phyloP scores from a whole-genome alignment of 2,329 filamentous ascomycete species.

The Neurospora sp. region DNA sequence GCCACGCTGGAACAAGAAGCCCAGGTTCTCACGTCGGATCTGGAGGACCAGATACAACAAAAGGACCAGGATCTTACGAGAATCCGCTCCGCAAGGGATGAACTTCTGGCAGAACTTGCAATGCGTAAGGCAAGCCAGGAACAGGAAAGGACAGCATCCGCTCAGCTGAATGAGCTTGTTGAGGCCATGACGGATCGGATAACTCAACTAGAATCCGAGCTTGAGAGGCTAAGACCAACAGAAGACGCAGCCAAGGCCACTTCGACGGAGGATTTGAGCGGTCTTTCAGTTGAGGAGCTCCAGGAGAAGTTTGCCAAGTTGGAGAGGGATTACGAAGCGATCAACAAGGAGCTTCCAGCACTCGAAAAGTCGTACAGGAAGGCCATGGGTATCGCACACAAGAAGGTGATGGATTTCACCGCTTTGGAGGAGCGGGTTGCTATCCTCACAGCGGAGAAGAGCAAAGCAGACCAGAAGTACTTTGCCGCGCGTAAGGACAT shows the following conservation, averaged over 20 bases:
- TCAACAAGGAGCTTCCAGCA: conserved; percentile 79
- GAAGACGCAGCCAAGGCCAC: conserved; percentile 38
- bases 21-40: conserved; percentile 61
- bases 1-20: conserved; percentile 74
- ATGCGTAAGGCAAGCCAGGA: conserved; percentile 73
- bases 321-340: conserved; percentile 69
- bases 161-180: conserved; percentile 72
- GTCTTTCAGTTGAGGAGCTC: conserved; percentile 60
- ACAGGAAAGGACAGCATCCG: conserved; percentile 57
- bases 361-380: conserved; percentile 90
- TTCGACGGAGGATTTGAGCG: conserved; percentile 40
- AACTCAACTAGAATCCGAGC: conserved; percentile 68
- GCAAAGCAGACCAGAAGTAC: conserved; percentile 95
- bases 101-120: conserved; percentile 70
- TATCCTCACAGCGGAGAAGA: conserved; percentile 74
- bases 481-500: conserved; percentile 93
- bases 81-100: conserved; percentile 75
- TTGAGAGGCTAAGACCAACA: conserved; percentile 55
- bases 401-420: conserved; percentile 72
- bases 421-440: conserved; percentile 69
- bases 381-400: conserved; percentile 72
- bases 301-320: conserved; percentile 64
- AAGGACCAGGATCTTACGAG: conserved; percentile 79
- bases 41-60: conserved; percentile 71
- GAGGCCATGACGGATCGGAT: conserved; percentile 75